Evolutionary conservation across 352 stramenopile genomes (phyloP), one percentile per base, ranked within the genome.

Genomic region (Globisporangium camurandrum): DNA sequence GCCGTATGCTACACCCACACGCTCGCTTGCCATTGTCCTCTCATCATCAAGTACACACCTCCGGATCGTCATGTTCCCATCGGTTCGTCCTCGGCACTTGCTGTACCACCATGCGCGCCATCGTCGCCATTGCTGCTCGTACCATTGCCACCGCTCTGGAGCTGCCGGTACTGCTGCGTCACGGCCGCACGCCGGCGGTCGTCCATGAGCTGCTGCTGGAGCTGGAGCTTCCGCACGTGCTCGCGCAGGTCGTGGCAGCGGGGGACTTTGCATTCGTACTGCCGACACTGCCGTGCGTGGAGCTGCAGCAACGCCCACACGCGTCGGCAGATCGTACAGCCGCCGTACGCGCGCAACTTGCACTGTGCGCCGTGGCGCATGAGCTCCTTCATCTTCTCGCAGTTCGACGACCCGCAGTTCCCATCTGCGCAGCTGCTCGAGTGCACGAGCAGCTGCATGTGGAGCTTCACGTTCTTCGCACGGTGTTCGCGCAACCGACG

Each of bases 391-490:
- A 99, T 99, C 76, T 98, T 98, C 42, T 89, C 88, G 79, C 96
- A 99, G 69, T 99, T 99, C 10, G 83, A 89, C 36, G 91, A 98
- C 23, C 86, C 80, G 62, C 95, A 99, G 36, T 95, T 94, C 30
- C 82, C 65, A 37, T 95, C 86, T 6, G 64, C 73, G 58, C 96
- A 99, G 16, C 82, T 95, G 39, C 92, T 97, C 33, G 96, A 95
- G 70, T 99, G 96, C 56, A 96, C 77, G n/a, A 99, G 69, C 45
- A 99, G 73, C 67, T 98, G 95, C 95, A 99, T 98, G 71, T 99
- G 95, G 24, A 98, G 69, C 47, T 90, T 84, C 57, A 99, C 97
- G 50, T 94, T 97, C 63, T 97, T 94, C 49, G 96, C 87, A 16
- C 93, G 82, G 53, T 95, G 75, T 55, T 93, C 84, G 39, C 84